A percentile compares a stretch with the other conserved stretches of the same genome.
phyloP scores from a whole-genome alignment of 345 rosid genomes.

The Xanthoceras sorbifolium region DNA sequence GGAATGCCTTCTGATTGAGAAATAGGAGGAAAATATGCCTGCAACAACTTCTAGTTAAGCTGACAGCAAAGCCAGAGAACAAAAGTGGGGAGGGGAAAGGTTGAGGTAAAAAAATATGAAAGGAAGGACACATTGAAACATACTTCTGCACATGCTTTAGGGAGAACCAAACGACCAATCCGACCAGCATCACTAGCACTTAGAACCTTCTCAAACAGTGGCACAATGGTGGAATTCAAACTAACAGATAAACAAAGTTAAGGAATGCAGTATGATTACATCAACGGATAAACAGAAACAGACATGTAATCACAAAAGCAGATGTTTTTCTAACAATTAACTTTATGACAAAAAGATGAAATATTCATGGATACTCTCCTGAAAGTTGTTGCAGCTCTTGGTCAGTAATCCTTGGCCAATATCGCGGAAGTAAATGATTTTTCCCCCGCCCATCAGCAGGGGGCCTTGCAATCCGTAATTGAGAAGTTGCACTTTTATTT shows the following conservation, averaged over 20 bases:
- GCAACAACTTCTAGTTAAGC: constrained; percentile 37
- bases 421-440: constrained; percentile 86
- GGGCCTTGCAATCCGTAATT: constrained; percentile 69
- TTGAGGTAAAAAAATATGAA: neutral
- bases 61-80: constrained; percentile 12
- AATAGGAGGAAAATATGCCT: constrained; percentile 94
- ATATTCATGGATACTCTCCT: constrained; percentile 77
- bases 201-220: constrained; percentile 92
- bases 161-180: constrained; percentile 94
- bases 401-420: constrained; percentile 94
- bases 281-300: constrained; percentile 21
- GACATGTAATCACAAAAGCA: constrained; percentile 1
- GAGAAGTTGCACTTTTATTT: constrained; percentile 47
- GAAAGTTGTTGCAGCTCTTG: constrained; percentile 87
- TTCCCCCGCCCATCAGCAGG: constrained; percentile 87
- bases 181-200: constrained; percentile 99
- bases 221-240: constrained; percentile 73
- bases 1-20: constrained; percentile 94
- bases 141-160: constrained; percentile 98
- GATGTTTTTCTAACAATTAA: neutral
- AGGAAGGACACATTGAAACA: constrained; percentile 27
- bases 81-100: constrained; percentile 4
- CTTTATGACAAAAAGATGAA: constrained; percentile 21
- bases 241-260: constrained; percentile 44
- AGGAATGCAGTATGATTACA: constrained; percentile 32